phyloP scores from a whole-genome alignment of 2,329 filamentous ascomycete species.

The Aplosporella prunicola region DNA sequence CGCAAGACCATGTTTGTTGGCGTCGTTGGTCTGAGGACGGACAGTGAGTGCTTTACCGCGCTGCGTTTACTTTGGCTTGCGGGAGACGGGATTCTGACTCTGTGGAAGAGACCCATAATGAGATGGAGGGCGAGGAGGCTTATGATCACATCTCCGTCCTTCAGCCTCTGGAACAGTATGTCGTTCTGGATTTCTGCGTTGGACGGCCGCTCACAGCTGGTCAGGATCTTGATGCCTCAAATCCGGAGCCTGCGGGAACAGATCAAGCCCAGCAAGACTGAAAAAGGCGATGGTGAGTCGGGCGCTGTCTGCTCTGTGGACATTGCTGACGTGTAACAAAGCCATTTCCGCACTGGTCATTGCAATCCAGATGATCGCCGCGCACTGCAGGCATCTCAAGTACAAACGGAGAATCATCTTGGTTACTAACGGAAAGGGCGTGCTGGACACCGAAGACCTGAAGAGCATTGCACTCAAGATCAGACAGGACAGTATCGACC shows the following conservation, averaged over 20 bases:
- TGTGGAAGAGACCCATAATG: slow-evolving; percentile 53
- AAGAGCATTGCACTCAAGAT: slow-evolving; percentile 63
- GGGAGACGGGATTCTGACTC: slow-evolving; percentile 3
- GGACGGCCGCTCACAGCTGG: not conserved
- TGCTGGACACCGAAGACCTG: slow-evolving; percentile 63
- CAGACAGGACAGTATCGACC: slow-evolving; percentile 64
- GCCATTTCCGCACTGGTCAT: slow-evolving; percentile 76
- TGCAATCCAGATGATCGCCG: slow-evolving; percentile 76
- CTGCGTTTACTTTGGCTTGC: not conserved
- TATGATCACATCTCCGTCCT: slow-evolving; percentile 78
- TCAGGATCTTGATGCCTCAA: slow-evolving; percentile 54
- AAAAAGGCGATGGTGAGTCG: slow-evolving; percentile 59
- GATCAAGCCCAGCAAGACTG: slow-evolving; percentile 58
- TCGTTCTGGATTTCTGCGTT: slow-evolving; percentile 17
- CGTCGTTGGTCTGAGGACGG: slow-evolving; percentile 75
- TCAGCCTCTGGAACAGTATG: slow-evolving; percentile 52
- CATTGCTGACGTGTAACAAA: slow-evolving; percentile 16
- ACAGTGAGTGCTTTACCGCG: slow-evolving; percentile 36
- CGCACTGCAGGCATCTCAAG: slow-evolving; percentile 58
- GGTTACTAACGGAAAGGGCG: slow-evolving; percentile 69
- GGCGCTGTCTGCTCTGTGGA: not conserved
- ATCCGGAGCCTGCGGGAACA: slow-evolving; percentile 54
- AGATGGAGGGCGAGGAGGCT: slow-evolving; percentile 54
- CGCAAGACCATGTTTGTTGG: slow-evolving; percentile 67
- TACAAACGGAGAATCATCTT: slow-evolving; percentile 54